Conservation (phyloP, 495 filamentous ascomycete genomes). For the Massariosphaeria phaeospora region DNA sequence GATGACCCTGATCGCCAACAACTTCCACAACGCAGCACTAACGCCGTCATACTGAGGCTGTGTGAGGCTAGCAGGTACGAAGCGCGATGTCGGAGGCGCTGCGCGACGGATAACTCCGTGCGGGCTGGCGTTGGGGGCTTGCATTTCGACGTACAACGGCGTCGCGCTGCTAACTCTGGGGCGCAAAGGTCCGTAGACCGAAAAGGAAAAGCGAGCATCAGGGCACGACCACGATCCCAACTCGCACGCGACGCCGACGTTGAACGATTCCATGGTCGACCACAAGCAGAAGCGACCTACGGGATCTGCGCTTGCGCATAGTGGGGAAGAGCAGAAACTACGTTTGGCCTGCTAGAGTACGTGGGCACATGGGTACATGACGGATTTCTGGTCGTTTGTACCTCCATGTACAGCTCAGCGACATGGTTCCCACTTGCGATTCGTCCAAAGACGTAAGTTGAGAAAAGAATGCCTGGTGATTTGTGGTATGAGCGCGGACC, state of each 20-base stretch:
- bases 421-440: conserved; percentile 10
- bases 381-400: conserved; percentile 11
- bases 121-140: conserved; percentile 19
- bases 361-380: conserved; percentile 25
- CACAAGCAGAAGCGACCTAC: conserved; percentile 20
- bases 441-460: conserved; percentile 1
- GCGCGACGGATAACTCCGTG: conserved; percentile 1
- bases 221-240: conserved; percentile 9
- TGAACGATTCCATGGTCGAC: conserved; percentile 12
- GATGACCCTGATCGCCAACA: conserved; percentile 2
- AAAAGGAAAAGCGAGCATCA: conserved; percentile 14
- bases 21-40: not conserved
- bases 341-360: conserved; percentile 14
- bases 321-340: conserved; percentile 23
- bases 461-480: conserved; percentile 21
- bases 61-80: no score
- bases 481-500: conserved; percentile 10
- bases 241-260: conserved; percentile 24
- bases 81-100: not conserved
- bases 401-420: conserved; percentile 25
- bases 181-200: conserved; percentile 11
- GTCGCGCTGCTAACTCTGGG: conserved; percentile 4
- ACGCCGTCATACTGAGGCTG: not conserved
- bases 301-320: conserved; percentile 29
- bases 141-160: conserved; percentile 14